Evolutionary conservation across 192 early-diverging fungal genomes (phyloP).

Genomic region (Coemansia sp.): DNA sequence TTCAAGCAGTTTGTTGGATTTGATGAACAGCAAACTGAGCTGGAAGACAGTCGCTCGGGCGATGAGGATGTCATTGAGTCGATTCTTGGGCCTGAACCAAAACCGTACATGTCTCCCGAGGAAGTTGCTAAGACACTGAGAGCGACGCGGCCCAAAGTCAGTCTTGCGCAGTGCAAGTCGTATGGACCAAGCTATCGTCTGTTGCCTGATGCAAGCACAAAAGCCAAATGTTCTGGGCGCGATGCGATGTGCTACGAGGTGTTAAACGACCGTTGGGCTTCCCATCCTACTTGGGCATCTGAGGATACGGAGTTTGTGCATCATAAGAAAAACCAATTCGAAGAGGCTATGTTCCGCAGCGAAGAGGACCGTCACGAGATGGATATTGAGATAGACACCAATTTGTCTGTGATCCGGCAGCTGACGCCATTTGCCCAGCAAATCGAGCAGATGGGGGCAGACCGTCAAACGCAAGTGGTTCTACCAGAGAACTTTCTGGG

Average conservation of each 20-base stretch:
- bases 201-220: constrained; percentile 44
- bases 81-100: constrained; percentile 38
- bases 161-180: constrained; percentile 32
- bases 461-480: constrained; percentile 73
- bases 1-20: constrained; percentile 75
- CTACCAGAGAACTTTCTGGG: constrained; percentile 79
- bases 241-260: constrained; percentile 91
- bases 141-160: constrained; percentile 34
- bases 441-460: constrained; percentile 77
- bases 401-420: constrained; percentile 82
- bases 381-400: constrained; percentile 96
- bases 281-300: constrained; percentile 87
- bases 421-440: constrained; percentile 87
- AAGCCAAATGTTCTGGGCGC: constrained; percentile 81
- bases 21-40: constrained; percentile 44
- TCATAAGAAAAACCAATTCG: constrained; percentile 88
- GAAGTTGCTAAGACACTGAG: constrained; percentile 50
- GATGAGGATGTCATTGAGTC: constrained; percentile 49
- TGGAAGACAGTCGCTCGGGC: constrained; percentile 45
- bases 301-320: constrained; percentile 88
- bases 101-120: constrained; percentile 41
- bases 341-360: constrained; percentile 92
- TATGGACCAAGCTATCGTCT: constrained; percentile 57
- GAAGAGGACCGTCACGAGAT: constrained; percentile 98
- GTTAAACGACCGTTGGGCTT: constrained; percentile 94